Percentiles rank a stretch among this genome's conserved stretches.
These are phyloP conservation scores for Leccinellum rugosiceps DNA, from an alignment of 768 basidiomycete genomes.

Conservation along the genomic window DNA sequence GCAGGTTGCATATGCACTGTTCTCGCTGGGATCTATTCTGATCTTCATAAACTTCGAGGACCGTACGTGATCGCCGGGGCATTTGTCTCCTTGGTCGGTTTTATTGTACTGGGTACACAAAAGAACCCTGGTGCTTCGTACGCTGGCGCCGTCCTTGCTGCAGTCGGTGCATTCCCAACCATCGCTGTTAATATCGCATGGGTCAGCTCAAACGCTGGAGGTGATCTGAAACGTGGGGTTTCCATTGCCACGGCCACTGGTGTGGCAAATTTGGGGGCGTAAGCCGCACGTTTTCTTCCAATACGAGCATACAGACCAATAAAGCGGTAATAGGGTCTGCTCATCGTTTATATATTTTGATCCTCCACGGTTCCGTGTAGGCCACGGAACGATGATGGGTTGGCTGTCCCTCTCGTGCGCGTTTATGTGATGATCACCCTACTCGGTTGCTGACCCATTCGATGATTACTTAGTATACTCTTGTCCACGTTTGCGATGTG, in stretches of 20 bases:
- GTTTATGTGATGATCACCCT: slow-evolving; percentile 24
- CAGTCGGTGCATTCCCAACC: slow-evolving; percentile 51
- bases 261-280: slow-evolving; percentile 46
- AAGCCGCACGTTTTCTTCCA: slow-evolving; percentile 18
- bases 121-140: slow-evolving; percentile 32
- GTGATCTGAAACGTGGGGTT: slow-evolving; percentile 51
- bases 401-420: slow-evolving; percentile 31
- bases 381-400: slow-evolving; percentile 37
- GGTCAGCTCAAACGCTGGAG: slow-evolving; percentile 53
- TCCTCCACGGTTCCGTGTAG: slow-evolving; percentile 36
- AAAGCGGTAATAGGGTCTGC: slow-evolving; percentile 27
- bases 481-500: slow-evolving; percentile 43
- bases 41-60: slow-evolving; percentile 42
- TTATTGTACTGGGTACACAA: slow-evolving; percentile 44
- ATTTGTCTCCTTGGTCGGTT: slow-evolving; percentile 47
- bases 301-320: slow-evolving; percentile 1
- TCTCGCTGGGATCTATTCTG: slow-evolving; percentile 39
- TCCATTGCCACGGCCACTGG: slow-evolving; percentile 49
- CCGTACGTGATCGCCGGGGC: slow-evolving; percentile 46
- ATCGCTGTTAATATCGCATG: slow-evolving; percentile 51
- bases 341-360: slow-evolving; percentile 42
- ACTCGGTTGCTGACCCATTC: slow-evolving; percentile 33
- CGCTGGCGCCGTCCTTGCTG: slow-evolving; percentile 46
- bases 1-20: slow-evolving; percentile 46
- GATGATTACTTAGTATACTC: slow-evolving; percentile 34